Conservation (phyloP, 768 basidiomycete species). For the Leccinum subgranulosum region DNA sequence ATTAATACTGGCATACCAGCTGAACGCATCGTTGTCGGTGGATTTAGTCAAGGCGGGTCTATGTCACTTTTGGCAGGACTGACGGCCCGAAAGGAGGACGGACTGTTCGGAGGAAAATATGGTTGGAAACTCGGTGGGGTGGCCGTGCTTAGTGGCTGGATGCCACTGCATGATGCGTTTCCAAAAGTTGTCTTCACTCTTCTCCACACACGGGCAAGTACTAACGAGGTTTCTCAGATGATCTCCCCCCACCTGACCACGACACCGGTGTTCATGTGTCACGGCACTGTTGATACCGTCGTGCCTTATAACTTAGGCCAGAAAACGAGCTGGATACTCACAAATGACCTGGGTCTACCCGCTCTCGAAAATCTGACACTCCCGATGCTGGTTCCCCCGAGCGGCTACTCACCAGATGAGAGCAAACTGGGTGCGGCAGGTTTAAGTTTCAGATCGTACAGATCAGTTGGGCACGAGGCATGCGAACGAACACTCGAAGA, state of each 20-base stretch:
- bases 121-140: slow-evolving; percentile 71
- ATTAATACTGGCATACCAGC: slow-evolving; percentile 66
- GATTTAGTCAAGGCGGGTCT: slow-evolving; percentile 84
- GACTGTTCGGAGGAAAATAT: slow-evolving; percentile 26
- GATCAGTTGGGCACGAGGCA: slow-evolving; percentile 65
- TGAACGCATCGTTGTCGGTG: slow-evolving; percentile 76
- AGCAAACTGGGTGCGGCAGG: slow-evolving; percentile 38
- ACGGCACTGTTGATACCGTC: slow-evolving; percentile 74
- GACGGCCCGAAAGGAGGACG: slow-evolving; percentile 24
- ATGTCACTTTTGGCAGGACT: slow-evolving; percentile 77
- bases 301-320: slow-evolving; percentile 56
- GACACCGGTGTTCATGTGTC: slow-evolving; percentile 84
- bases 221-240: slow-evolving; percentile 44
- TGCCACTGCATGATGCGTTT: slow-evolving; percentile 65
- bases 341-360: slow-evolving; percentile 49
- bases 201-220: neutral
- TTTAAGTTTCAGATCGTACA: slow-evolving; percentile 64
- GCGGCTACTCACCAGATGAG: slow-evolving; percentile 18
- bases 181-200: slow-evolving; percentile 49
- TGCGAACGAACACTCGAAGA: slow-evolving; percentile 65
- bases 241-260: slow-evolving; percentile 53
- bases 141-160: slow-evolving; percentile 74
- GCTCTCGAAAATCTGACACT: slow-evolving; percentile 34
- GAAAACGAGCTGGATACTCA: slow-evolving; percentile 56
- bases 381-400: slow-evolving; percentile 26